Evolutionary conservation across 371 early-diverging fungal genomes (phyloP).

Genomic region (Rhizomucor pusillus): DNA sequence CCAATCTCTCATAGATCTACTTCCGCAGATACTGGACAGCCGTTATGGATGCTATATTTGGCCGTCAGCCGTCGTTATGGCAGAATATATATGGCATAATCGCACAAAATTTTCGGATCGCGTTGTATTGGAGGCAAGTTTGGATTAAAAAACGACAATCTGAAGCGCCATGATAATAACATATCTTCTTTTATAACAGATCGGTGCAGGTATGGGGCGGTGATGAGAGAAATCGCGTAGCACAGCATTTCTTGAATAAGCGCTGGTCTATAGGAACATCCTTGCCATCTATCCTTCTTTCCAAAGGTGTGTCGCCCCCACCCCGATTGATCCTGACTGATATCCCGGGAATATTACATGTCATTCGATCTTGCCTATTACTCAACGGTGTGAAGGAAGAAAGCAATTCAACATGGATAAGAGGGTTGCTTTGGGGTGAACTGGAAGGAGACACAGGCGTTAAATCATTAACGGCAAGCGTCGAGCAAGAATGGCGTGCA

Average conservation of each 20-base stretch:
- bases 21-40: constrained; percentile 42
- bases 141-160: background rate
- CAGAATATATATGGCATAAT: constrained; percentile 43
- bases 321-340: constrained; percentile 38
- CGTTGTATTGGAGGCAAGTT: constrained; percentile 32
- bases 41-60: constrained; percentile 58
- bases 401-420: constrained; percentile 10
- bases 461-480: constrained; percentile 22
- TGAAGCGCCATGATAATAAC: no score
- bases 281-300: constrained; percentile 48
- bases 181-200: background rate
- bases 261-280: constrained; percentile 36
- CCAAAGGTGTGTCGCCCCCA: constrained; percentile 16
- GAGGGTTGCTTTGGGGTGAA: constrained; percentile 46
- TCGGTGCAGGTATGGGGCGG: constrained; percentile 8
- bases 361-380: constrained; percentile 30
- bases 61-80: constrained; percentile 55
- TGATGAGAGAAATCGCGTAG: background rate
- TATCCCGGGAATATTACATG: constrained; percentile 36
- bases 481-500: constrained; percentile 16
- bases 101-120: constrained; percentile 19
- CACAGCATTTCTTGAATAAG: background rate
- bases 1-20: background rate
- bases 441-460: constrained; percentile 22
- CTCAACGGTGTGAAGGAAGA: constrained; percentile 25